Percentiles rank a stretch among this genome's conserved stretches.
phyloP scores from a whole-genome alignment of 1,284 basidiomycete genomes.

The Chalciporus piperatoides region DNA sequence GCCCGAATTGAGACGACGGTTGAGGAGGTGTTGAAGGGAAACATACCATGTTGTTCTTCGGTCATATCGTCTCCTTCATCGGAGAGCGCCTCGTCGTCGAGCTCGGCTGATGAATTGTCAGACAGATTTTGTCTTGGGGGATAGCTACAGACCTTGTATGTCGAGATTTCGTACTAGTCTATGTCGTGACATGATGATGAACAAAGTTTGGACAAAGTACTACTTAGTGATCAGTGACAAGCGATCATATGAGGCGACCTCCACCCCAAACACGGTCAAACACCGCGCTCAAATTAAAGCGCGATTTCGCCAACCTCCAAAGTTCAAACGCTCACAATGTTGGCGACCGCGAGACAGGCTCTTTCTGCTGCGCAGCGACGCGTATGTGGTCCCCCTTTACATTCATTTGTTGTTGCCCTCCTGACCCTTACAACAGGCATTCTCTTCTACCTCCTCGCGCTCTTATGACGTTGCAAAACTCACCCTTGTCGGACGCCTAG shows the following conservation, averaged over 20 bases:
- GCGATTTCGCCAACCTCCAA: no score
- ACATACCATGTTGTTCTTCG: conserved; percentile 63
- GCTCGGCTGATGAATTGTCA: conserved; percentile 53
- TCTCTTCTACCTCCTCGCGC: conserved; percentile 58
- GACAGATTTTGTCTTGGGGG: conserved; percentile 8
- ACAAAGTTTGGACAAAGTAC: neutral
- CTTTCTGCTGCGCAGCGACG: conserved; percentile 43
- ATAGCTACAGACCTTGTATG: conserved; percentile 60
- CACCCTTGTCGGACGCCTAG: conserved; percentile 69
- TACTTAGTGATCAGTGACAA: no score
- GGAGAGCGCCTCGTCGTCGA: conserved; percentile 68
- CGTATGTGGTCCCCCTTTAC: conserved; percentile 38
- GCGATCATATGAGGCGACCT: neutral
- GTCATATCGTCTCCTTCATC: conserved; percentile 73
- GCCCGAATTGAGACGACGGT: conserved; percentile 4
- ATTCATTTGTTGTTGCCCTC: neutral
- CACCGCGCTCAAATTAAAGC: neutral
- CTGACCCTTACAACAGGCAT: conserved; percentile 44
- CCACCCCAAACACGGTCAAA: conserved; percentile 27
- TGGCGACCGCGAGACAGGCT: conserved; percentile 44
- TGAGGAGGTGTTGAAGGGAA: neutral
- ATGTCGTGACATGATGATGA: conserved; percentile 74
- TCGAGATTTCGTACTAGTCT: conserved; percentile 88
- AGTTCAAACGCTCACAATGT: conserved; percentile 38
- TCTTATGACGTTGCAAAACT: conserved; percentile 67